Evolutionary conservation across 495 filamentous ascomycete genomes (phyloP).

Genomic region (Trichoderma gamsii): DNA sequence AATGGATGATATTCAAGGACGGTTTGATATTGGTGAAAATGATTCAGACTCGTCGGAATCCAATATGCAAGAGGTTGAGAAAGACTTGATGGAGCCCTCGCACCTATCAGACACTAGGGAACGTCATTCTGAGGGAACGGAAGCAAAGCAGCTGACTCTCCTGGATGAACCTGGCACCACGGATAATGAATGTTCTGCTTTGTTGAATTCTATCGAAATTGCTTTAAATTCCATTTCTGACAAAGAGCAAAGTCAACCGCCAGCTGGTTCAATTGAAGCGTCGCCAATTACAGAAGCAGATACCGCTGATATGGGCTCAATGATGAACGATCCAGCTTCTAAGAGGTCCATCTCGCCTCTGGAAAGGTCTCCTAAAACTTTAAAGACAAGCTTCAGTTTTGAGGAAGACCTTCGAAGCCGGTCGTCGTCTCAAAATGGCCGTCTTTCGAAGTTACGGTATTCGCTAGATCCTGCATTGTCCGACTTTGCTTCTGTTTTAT

Average conservation of each 20-base stretch:
- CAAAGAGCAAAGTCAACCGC: neutral
- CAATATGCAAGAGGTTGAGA: neutral
- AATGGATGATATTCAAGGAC: conserved; percentile 24
- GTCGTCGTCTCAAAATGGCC: conserved; percentile 15
- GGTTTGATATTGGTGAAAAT: conserved; percentile 16
- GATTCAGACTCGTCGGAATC: neutral
- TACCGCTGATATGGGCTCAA: neutral
- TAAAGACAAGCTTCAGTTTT: neutral
- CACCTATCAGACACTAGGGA: neutral
- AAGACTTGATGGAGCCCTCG: neutral
- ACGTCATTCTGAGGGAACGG: neutral
- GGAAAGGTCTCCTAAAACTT: conserved; percentile 13
- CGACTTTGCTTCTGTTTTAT: conserved; percentile 23
- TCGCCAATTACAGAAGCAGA: neutral
- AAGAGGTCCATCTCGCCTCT: neutral
- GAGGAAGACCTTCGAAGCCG: neutral
- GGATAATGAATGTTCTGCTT: neutral
- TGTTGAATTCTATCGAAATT: neutral
- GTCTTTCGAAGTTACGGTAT: conserved; percentile 7
- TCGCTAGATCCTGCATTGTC: conserved; percentile 26
- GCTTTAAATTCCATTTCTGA: neutral
- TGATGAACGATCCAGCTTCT: neutral
- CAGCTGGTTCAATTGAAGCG: neutral
- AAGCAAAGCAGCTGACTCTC: neutral
- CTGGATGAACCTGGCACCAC: neutral